phyloP scores from a whole-genome alignment of 2,329 filamentous ascomycete species.

The Hypoxylon sp. region DNA sequence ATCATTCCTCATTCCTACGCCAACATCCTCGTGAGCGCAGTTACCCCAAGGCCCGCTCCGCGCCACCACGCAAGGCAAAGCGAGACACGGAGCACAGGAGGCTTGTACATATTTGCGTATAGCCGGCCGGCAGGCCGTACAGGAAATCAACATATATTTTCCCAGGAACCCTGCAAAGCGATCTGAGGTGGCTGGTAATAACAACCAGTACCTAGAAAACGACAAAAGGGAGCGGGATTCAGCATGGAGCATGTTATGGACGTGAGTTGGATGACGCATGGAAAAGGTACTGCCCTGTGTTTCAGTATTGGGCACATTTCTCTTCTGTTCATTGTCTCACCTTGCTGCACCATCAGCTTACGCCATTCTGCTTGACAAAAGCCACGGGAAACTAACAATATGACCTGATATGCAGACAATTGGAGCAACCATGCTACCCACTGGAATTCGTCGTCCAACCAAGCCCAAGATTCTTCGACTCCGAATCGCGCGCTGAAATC shows the following conservation, averaged over 20 bases:
- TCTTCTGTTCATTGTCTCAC: slow-evolving; percentile 1
- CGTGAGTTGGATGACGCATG: slow-evolving; percentile 90
- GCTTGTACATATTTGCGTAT: slow-evolving; percentile 26
- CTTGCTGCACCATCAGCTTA: not conserved
- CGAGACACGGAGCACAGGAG: slow-evolving; percentile 19
- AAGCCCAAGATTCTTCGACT: slow-evolving; percentile 42
- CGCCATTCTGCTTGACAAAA: not conserved
- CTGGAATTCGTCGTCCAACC: slow-evolving; percentile 45
- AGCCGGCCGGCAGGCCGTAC: slow-evolving; percentile 4
- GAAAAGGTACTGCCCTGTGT: slow-evolving; percentile 74
- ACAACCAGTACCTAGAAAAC: slow-evolving; percentile 8
- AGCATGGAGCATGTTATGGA: slow-evolving; percentile 87
- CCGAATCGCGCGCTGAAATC: slow-evolving; percentile 43
- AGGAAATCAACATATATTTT: slow-evolving; percentile 7
- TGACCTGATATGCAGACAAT: slow-evolving; percentile 44
- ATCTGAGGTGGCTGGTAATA: slow-evolving; percentile 18
- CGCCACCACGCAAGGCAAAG: slow-evolving; percentile 29
- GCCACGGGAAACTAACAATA: slow-evolving; percentile 36
- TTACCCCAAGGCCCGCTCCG: slow-evolving; percentile 42
- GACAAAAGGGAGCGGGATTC: slow-evolving; percentile 31
- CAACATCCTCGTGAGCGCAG: slow-evolving; percentile 28
- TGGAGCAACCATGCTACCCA: slow-evolving; percentile 44
- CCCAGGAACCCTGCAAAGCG: not conserved
- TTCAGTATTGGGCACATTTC: slow-evolving; percentile 13
- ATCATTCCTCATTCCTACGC: slow-evolving; percentile 33